Evolutionary conservation across 495 filamentous ascomycete genomes (phyloP).

Genomic region (Lindgomyces ingoldianus): DNA sequence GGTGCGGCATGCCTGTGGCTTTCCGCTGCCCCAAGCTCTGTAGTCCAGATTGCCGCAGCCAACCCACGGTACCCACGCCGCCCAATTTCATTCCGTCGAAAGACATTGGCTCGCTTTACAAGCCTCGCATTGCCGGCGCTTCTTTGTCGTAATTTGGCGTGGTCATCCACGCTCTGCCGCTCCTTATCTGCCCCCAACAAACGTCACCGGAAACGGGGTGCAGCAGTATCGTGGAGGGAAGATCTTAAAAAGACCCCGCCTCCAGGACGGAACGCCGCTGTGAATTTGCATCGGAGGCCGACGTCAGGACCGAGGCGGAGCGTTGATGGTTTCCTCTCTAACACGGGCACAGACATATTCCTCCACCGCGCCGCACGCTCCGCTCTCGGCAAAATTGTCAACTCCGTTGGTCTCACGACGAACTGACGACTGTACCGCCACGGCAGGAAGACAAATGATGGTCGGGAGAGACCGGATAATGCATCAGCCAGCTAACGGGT

Average conservation of each 20-base stretch:
- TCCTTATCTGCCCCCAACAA: slow-evolving; percentile 32
- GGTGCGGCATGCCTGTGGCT: slow-evolving; percentile 30
- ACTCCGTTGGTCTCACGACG: slow-evolving; percentile 11
- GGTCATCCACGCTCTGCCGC: slow-evolving; percentile 26
- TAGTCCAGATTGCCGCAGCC: slow-evolving; percentile 36
- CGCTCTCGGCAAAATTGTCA: background rate
- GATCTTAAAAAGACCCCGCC: slow-evolving; percentile 30
- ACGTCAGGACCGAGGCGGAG: slow-evolving; percentile 8
- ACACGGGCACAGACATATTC: slow-evolving; percentile 9
- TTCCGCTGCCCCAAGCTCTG: slow-evolving; percentile 30
- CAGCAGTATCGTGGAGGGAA: slow-evolving; percentile 5
- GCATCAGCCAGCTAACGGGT: slow-evolving; percentile 11
- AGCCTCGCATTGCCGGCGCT: slow-evolving; percentile 25
- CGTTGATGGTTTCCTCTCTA: background rate
- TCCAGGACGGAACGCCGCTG: slow-evolving; percentile 18
- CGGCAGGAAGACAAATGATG: slow-evolving; percentile 5
- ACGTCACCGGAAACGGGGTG: slow-evolving; percentile 23
- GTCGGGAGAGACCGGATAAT: slow-evolving; percentile 32
- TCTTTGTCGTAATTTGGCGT: slow-evolving; percentile 37
- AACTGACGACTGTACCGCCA: slow-evolving; percentile 13
- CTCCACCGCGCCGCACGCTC: background rate
- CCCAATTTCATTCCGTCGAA: slow-evolving; percentile 11
- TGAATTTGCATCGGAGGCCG: slow-evolving; percentile 10
- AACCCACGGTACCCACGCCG: slow-evolving; percentile 20
- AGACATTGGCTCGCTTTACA: slow-evolving; percentile 25